Evolutionary conservation across 495 filamentous ascomycete species (phyloP), one percentile per base, ranked within the genome.

Genomic region (Emericellopsis terricola): DNA sequence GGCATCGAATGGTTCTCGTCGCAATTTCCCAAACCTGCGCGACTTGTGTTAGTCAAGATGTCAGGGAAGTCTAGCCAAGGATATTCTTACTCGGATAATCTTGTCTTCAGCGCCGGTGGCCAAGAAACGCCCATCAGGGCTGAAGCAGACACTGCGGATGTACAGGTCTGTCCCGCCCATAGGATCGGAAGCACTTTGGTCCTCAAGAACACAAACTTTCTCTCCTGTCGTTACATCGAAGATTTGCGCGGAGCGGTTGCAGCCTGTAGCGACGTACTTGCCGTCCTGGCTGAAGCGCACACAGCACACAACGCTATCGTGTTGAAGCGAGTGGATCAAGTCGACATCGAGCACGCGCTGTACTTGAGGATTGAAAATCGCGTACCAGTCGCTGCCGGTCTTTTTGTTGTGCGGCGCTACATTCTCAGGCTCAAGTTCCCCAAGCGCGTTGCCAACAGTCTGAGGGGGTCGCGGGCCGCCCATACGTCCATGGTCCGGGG

Each of bases 21-120:
- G 62, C 62, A 42, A 92, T 91, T 54, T 92, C 83, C 83, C 83
- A 92, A 36, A 92, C 81, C 81, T 87, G 51, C 18, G 9, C 9
- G n/a, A n/a, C n/a, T n/a, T n/a, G n/a, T n/a, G n/a, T n/a, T n/a
- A n/a, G n/a, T n/a, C n/a, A n/a, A n/a, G n/a, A n/a, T n/a, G n/a
- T n/a, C n/a, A n/a, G n/a, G n/a, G n/a, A n/a, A n/a, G n/a, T n/a
- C n/a, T n/a, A n/a, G n/a, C n/a, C n/a, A n/a, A n/a, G n/a, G n/a
- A n/a, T n/a, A n/a, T n/a, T 62, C 78, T 60, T 65, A 86, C 82
- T 36, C 83, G 64, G 55, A 92, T 92, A 50, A 84, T 68, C 57
- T 91, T 91, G 55, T 92, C 83, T 47, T 92, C 83, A 5, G 83
- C 83, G 43, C 83, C 83, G 17, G 83, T 92, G 3, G 83, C 83